Base-by-base conservation (phyloP, 257 asterid species). In the Fraxinus anomala region DNA sequence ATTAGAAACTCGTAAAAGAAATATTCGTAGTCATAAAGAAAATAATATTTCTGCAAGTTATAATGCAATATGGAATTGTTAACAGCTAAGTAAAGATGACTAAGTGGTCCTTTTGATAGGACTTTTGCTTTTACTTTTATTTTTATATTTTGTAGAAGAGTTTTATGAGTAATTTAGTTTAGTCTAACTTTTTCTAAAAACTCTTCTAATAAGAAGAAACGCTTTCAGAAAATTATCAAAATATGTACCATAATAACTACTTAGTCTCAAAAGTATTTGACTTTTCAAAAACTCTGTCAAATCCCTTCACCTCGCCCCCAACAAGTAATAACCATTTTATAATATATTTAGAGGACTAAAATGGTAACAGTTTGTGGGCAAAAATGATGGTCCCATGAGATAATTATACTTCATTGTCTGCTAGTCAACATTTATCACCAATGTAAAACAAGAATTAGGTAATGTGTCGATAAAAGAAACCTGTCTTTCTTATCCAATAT, bases 131-230 rank as follows among this genome's bases (percentile, higher is more conserved):
- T 30, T 30, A 1, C 31, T 30, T 30, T 30, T 1, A 37, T 10
- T 37, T 37, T 8, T 37, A 2, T 1, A 1, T 37, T 10, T 37
- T 1, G 42, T 8, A 7, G 42, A 37, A 37, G 2, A 37, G 10
- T 37, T 37, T 37, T 0, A 37, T 0, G 42, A 37, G 1, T 7
- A 36, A 36, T 7, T 36, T 36, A 36, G 8, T 36, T 6, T 6
- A 36, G 40, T n/a, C n/a, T n/a, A n/a, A n/a, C 76, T 87, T 93
- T 2, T 93, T 98, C 85, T 87, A 37, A 37, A 7, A 37, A 2
- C 10, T 7, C 12, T 37, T 36, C 40, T 6, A 36, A 6, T 7
- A 1, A 36, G 40, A 36, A 1, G 1, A 36, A 37, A 8, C 12
- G 4, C 13, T 1, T 8, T 39, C 13, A 39, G 11, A 39, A 9